These are phyloP conservation scores for Fusarium nematophilum DNA, from an alignment of 2,329 filamentous ascomycete species.

Conservation along the genomic window DNA sequence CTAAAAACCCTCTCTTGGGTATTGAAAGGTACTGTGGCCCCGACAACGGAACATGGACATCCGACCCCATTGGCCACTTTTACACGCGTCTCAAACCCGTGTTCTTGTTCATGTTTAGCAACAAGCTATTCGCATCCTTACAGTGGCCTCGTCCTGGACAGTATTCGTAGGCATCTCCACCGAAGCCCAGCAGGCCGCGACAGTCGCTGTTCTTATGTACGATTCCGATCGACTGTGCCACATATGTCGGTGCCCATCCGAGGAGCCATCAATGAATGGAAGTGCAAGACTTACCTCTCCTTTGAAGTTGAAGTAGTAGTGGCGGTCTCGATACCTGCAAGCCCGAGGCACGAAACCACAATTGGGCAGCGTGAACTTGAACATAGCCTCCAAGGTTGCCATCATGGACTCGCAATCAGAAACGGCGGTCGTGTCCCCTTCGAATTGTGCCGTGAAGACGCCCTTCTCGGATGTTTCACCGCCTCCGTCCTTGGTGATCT, in stretches of 20 bases:
- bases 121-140: background rate
- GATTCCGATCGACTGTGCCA: background rate
- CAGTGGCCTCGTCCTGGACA: constrained; percentile 6
- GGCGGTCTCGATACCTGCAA: background rate
- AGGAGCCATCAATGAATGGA: too few species aligned
- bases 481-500: constrained; percentile 9
- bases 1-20: too few species aligned
- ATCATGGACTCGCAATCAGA: background rate
- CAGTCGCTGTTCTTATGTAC: constrained; percentile 9
- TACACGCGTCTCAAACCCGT: too few species aligned
- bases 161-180: background rate
- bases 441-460: background rate
- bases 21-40: too few species aligned
- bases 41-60: too few species aligned
- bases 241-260: background rate
- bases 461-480: background rate
- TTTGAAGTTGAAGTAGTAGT: constrained; percentile 14
- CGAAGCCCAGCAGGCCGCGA: background rate
- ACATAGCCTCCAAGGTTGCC: background rate
- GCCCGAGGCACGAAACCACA: background rate
- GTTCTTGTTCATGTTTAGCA: too few species aligned
- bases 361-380: background rate
- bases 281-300: background rate
- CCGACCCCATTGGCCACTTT: too few species aligned
- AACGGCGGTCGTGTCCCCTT: background rate